Percentiles rank a stretch among this genome's conserved stretches.
Evolutionary conservation across 2,329 filamentous ascomycete genomes (phyloP).

Genomic region (Trichoderma sp.): DNA sequence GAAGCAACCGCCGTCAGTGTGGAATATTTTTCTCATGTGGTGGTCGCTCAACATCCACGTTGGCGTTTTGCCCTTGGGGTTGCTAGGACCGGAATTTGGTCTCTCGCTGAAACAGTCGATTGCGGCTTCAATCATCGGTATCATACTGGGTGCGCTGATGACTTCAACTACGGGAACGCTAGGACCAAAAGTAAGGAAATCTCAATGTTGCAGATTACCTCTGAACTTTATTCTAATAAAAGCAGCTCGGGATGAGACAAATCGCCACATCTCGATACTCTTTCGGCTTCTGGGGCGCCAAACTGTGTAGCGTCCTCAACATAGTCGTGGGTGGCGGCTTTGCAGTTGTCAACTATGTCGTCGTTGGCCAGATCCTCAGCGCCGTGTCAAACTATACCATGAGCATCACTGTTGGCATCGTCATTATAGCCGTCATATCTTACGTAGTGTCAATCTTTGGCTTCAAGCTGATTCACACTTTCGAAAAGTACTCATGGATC

Average conservation of each 20-base stretch:
- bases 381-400: conserved; percentile 33
- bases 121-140: not conserved
- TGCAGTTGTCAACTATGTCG: conserved; percentile 32
- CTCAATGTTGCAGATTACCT: not conserved
- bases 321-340: conserved; percentile 34
- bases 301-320: conserved; percentile 33
- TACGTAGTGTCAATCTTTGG: conserved; percentile 34
- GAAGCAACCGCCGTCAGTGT: conserved; percentile 1
- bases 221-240: not conserved
- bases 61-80: conserved; percentile 1
- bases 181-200: not conserved
- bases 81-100: conserved; percentile 7
- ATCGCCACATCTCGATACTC: conserved; percentile 31
- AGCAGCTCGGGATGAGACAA: conserved; percentile 23
- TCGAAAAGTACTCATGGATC: conserved; percentile 33
- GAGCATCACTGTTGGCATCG: conserved; percentile 33
- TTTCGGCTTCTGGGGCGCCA: conserved; percentile 34
- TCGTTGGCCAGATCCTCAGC: conserved; percentile 33
- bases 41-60: conserved; percentile 20
- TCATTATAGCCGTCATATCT: conserved; percentile 33
- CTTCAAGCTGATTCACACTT: conserved; percentile 34
- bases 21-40: conserved; percentile 20
- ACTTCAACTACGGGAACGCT: not conserved
- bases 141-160: not conserved
- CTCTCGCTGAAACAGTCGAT: not conserved